Percentiles rank a stretch among this genome's conserved stretches.
Conservation (phyloP, 371 early-diverging fungal genomes). For the Mucor circinelloides region DNA sequence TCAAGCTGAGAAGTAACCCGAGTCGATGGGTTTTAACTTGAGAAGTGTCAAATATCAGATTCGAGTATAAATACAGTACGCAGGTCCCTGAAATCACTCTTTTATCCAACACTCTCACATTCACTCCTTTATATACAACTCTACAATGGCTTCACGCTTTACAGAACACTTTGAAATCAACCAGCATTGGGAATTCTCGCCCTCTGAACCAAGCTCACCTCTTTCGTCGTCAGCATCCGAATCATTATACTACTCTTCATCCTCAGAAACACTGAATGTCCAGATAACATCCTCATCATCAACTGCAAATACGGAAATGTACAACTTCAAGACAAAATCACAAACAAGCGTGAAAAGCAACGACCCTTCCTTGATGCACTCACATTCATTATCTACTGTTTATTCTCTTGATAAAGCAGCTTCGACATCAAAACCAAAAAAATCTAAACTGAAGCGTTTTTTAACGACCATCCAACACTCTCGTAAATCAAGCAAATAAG, state of each 20-base stretch:
- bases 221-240: neutral
- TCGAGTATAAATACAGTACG: neutral
- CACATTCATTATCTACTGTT: neutral
- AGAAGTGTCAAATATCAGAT: neutral
- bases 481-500: neutral
- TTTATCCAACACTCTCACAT: neutral
- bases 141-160: constrained; percentile 23
- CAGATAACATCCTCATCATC: neutral
- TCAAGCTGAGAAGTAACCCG: neutral
- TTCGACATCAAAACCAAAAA: neutral
- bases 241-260: neutral
- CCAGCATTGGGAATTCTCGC: constrained; percentile 2
- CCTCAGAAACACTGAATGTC: neutral
- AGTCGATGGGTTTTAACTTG: neutral
- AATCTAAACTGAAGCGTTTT: neutral
- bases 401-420: neutral
- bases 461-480: neutral
- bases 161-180: constrained; percentile 24
- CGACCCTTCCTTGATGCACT: neutral
- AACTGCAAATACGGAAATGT: neutral
- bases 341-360: neutral
- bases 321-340: neutral
- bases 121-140: neutral
- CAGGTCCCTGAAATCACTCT: neutral
- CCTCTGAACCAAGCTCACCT: neutral